Base-by-base conservation (phyloP, 805 yeast species). In the Yarrowia sp. region DNA sequence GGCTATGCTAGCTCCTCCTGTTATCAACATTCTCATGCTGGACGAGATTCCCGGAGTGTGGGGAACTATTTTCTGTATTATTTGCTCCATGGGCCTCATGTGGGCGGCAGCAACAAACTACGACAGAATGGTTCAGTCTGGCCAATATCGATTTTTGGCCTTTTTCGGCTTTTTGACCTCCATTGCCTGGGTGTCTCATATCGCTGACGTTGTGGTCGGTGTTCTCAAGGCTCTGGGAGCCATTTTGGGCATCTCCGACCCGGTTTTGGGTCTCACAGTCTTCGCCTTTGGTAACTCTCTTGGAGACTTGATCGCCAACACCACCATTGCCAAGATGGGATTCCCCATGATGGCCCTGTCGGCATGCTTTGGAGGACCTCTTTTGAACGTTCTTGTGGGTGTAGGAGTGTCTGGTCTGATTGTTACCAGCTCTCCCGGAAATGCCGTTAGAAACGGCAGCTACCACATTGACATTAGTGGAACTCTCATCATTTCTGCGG, bases 361-460 rank as follows among this genome's bases (percentile, higher is more conserved):
- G 27, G 97, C 97, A 0, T 92, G 98, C 69, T 87, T 92, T 71
- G 98, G 97, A 0, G 90, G 97, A 0, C 98, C 98, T 0, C 74
- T 93, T 63, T 72, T 94, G 41, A 87, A 91, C 60, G 76, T 87
- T 42, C 75, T 94, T 10, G 77, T 92, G 38, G 96, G 97, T 0
- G 75, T 93, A 64, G 97, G 97, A 0, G 68, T 86, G 5, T 87
- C 88, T 66, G 91, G 93, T 0, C 64, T 89, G 32, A 63, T 84
- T 0, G 73, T 80, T 7, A 73, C 77, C 41, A 63, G 69, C 1
- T 59, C 60, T 1, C 55, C 62, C 1, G 25, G 62, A 13, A 63
- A 61, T 13, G 56, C 53, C 16, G 31, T 61, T 10, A 64, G 63
- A 12, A 59, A 53, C 14, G 64, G 66, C 4, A 44, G 35, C 21